Conservation (phyloP, 2,329 filamentous ascomycete species). For the Alternaria longipes region DNA sequence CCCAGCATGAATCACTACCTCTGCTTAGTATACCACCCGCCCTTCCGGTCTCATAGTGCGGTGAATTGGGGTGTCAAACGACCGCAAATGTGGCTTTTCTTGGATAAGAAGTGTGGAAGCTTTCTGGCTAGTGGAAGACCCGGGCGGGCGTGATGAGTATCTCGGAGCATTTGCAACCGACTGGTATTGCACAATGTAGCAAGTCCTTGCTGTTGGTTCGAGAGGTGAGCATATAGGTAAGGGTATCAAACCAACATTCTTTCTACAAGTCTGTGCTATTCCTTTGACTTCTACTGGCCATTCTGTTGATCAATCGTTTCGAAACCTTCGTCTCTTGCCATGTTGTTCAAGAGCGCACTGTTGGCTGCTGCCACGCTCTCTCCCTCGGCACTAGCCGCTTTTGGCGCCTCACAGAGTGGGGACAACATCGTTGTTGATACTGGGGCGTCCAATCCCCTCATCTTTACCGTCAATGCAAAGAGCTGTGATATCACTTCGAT, state of each 20-base stretch:
- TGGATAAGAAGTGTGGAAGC: neutral
- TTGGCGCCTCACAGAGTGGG: constrained; percentile 46
- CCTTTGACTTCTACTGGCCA: neutral
- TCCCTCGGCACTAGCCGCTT: constrained; percentile 44
- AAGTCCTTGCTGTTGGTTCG: constrained; percentile 4
- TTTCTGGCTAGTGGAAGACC: constrained; percentile 18
- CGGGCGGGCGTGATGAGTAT: constrained; percentile 27
- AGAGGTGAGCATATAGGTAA: constrained; percentile 15
- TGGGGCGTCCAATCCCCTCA: constrained; percentile 44
- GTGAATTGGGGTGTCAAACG: neutral
- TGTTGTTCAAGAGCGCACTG: constrained; percentile 39
- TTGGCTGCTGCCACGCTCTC: constrained; percentile 40
- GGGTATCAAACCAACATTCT: neutral
- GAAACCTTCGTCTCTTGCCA: constrained; percentile 13
- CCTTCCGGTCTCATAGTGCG: constrained; percentile 1
- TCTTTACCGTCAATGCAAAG: constrained; percentile 50
- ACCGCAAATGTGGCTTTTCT: neutral
- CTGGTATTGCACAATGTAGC: constrained; percentile 4
- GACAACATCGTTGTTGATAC: constrained; percentile 47
- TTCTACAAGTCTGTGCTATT: neutral
- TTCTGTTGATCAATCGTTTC: neutral
- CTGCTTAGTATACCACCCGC: constrained; percentile 1
- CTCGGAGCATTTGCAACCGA: constrained; percentile 35
- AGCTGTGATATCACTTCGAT: constrained; percentile 73
- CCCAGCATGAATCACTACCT: neutral